Percentiles rank a stretch among this genome's conserved stretches.
Evolutionary conservation across 768 basidiomycete species (phyloP).

Genomic region (Rhizopogon vinicolor): DNA sequence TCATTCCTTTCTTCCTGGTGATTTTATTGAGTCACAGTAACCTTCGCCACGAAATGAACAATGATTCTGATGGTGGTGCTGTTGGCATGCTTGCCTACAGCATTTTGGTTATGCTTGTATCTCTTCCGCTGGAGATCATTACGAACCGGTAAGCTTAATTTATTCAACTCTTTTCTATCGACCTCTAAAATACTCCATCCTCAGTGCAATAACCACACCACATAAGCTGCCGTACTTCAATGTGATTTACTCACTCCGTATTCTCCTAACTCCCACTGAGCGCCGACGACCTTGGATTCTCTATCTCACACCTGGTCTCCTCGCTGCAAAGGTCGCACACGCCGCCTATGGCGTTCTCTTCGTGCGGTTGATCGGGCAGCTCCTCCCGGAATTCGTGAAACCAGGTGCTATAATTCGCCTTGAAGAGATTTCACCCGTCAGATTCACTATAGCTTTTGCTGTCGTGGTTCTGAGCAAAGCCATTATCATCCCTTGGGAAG

Average conservation of each 20-base stretch:
- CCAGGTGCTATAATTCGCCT: constrained; percentile 18
- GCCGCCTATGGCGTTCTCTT: constrained; percentile 41
- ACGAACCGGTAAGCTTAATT: constrained; percentile 59
- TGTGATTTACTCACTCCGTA: constrained; percentile 52
- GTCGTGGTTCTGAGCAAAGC: constrained; percentile 52
- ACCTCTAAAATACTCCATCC: background rate
- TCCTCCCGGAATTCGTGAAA: constrained; percentile 47
- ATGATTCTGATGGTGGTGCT: constrained; percentile 54
- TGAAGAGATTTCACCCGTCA: constrained; percentile 44
- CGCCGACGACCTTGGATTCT: constrained; percentile 74
- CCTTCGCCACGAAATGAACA: constrained; percentile 61
- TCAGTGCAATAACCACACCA: constrained; percentile 79
- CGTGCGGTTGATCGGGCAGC: constrained; percentile 32
- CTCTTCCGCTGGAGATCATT: constrained; percentile 64
- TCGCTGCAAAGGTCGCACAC: constrained; percentile 38
- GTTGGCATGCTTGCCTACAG: constrained; percentile 64
- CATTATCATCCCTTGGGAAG: constrained; percentile 72
- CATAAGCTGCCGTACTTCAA: constrained; percentile 66
- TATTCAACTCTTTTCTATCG: background rate
- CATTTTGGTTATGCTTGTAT: constrained; percentile 59
- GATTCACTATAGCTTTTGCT: constrained; percentile 49
- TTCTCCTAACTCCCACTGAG: constrained; percentile 79
- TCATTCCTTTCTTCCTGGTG: constrained; percentile 48
- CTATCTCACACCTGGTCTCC: constrained; percentile 71
- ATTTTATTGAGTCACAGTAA: constrained; percentile 52